A percentile compares a stretch with the other conserved stretches of the same genome.
Conservation (phyloP, 2,329 filamentous ascomycete species). For the Cyclaneusma minus region DNA sequence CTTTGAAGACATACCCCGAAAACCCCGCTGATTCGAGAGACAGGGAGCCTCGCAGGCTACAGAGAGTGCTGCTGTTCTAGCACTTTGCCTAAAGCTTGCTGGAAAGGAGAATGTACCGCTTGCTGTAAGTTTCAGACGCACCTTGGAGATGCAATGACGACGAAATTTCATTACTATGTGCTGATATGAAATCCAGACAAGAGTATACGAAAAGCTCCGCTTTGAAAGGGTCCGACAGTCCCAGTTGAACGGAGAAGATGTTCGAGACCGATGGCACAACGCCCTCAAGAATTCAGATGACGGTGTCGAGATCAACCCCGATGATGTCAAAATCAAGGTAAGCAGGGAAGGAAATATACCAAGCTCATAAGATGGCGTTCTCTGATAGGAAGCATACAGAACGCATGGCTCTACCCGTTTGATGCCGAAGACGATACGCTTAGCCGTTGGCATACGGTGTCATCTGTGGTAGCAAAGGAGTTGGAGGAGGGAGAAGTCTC, state of each 20-base stretch:
- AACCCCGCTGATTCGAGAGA: too few species aligned
- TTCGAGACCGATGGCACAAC: slow-evolving; percentile 27
- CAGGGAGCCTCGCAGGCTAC: slow-evolving; percentile 36
- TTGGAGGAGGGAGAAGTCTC: slow-evolving; percentile 21
- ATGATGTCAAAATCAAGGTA: slow-evolving; percentile 26
- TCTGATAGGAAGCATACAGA: slow-evolving; percentile 13
- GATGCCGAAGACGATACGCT: slow-evolving; percentile 28
- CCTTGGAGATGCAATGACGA: neutral
- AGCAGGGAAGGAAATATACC: slow-evolving; percentile 1
- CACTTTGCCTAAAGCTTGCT: slow-evolving; percentile 26
- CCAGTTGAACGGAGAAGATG: slow-evolving; percentile 27
- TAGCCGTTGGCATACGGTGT: slow-evolving; percentile 26
- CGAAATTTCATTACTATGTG: neutral
- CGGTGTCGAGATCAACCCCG: slow-evolving; percentile 26
- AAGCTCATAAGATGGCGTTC: slow-evolving; percentile 1
- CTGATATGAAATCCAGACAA: slow-evolving; percentile 15
- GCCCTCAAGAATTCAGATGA: slow-evolving; percentile 25
- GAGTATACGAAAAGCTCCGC: slow-evolving; percentile 26
- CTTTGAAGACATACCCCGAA: too few species aligned
- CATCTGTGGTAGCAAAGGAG: slow-evolving; percentile 20
- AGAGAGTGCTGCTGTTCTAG: slow-evolving; percentile 32
- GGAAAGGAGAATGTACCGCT: slow-evolving; percentile 23
- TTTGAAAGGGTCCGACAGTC: slow-evolving; percentile 24
- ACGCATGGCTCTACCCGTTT: slow-evolving; percentile 29
- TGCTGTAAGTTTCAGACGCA: slow-evolving; percentile 16